Evolutionary conservation across 2,329 filamentous ascomycete species (phyloP).

Genomic region (Onygena corvina): DNA sequence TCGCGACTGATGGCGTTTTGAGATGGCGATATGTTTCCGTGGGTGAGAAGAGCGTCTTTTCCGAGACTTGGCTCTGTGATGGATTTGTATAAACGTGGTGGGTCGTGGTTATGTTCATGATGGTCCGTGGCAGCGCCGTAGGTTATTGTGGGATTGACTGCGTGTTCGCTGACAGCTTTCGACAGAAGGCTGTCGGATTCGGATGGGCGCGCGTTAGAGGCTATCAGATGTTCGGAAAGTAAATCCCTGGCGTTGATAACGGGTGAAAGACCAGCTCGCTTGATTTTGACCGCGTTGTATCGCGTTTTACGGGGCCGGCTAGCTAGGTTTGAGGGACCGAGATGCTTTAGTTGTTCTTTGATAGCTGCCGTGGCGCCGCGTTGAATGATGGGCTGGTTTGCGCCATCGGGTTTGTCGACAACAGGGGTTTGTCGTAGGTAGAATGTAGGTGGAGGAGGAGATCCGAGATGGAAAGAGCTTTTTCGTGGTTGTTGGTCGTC

Average conservation of each 20-base stretch:
- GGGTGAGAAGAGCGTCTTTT: background rate
- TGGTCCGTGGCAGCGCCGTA: slow-evolving; percentile 39
- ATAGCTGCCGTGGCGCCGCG: slow-evolving; percentile 44
- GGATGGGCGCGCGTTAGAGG: slow-evolving; percentile 4
- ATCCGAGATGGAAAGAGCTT: slow-evolving; percentile 21
- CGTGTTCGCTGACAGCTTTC: slow-evolving; percentile 14
- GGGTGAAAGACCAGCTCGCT: slow-evolving; percentile 39
- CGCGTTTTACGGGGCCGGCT: slow-evolving; percentile 49
- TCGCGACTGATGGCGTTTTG: background rate
- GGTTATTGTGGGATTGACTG: slow-evolving; percentile 35
- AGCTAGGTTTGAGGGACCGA: slow-evolving; percentile 53
- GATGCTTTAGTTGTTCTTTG: slow-evolving; percentile 49
- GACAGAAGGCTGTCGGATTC: slow-evolving; percentile 32
- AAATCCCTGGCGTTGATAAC: background rate
- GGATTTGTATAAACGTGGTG: slow-evolving; percentile 11
- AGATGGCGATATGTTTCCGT: background rate
- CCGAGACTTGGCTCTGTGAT: background rate
- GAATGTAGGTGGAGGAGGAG: slow-evolving; percentile 29
- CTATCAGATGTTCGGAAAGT: slow-evolving; percentile 28
- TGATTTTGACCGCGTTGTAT: slow-evolving; percentile 54
- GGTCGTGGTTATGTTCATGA: slow-evolving; percentile 11
- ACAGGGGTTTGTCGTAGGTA: slow-evolving; percentile 28
- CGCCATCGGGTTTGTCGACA: slow-evolving; percentile 21
- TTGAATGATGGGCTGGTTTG: slow-evolving; percentile 31
- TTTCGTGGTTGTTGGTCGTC: slow-evolving; percentile 18